Evolutionary conservation across 176 grass and related monocot species (phyloP).

Genomic region (Hordeum vulgare): DNA sequence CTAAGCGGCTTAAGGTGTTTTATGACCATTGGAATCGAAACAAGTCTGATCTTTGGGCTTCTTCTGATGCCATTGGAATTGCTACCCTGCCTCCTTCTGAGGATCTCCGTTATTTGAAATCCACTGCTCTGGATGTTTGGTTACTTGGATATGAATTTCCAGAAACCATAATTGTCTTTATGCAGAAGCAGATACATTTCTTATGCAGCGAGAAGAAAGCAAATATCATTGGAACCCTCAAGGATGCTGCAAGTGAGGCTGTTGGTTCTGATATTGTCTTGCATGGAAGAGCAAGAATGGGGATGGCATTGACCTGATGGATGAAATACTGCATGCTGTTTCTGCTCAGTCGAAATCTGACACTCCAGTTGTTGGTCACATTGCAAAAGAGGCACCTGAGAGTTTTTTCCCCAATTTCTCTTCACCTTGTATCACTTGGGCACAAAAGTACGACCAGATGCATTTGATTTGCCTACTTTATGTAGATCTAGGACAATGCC

Average conservation of each 20-base stretch:
- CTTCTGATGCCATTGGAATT: conserved; percentile 51
- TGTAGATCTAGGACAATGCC: too few species aligned
- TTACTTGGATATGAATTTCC: conserved; percentile 72
- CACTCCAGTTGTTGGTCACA: conserved; percentile 56
- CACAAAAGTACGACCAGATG: too few species aligned
- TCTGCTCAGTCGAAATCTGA: conserved; percentile 49
- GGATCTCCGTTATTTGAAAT: conserved; percentile 62
- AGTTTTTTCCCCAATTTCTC: too few species aligned
- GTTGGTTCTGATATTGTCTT: conserved; percentile 65
- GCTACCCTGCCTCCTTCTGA: conserved; percentile 64
- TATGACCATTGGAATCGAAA: conserved; percentile 45
- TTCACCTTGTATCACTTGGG: too few species aligned
- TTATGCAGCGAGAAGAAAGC: conserved; percentile 69
- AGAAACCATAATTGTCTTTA: conserved; percentile 71
- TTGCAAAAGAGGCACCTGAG: conserved; percentile 75
- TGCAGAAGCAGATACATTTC: conserved; percentile 54
- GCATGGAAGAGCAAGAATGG: conserved; percentile 73
- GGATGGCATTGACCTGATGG: conserved; percentile 65
- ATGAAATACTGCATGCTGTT: conserved; percentile 51
- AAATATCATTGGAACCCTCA: conserved; percentile 46
- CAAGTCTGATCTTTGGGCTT: conserved; percentile 44
- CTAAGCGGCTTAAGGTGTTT: conserved; percentile 49
- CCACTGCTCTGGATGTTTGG: conserved; percentile 56
- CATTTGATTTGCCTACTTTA: too few species aligned
- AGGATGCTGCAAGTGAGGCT: conserved; percentile 37